Conservation (phyloP, 139 green algal species). For the Diplosphaera chodatii region DNA sequence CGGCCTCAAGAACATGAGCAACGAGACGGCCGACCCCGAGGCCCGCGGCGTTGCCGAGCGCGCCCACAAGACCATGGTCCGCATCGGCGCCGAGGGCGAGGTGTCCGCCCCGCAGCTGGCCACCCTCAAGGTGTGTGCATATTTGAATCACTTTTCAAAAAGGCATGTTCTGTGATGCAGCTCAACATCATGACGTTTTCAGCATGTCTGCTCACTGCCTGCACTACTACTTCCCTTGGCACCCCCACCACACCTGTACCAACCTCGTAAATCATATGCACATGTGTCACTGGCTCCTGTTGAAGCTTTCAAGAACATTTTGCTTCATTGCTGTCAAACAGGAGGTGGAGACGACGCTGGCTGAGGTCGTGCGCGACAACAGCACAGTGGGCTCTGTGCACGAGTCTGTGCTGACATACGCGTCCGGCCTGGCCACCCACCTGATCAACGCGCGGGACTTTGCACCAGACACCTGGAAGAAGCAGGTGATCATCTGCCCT, state of each 20-base stretch:
- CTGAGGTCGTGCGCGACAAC: constrained; percentile 6
- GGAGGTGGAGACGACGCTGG: background rate
- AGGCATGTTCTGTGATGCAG: too few relatives aligned
- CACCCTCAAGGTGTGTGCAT: too few relatives aligned
- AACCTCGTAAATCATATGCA: too few relatives aligned
- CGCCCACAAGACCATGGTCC: constrained; percentile 47
- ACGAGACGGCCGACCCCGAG: constrained; percentile 89
- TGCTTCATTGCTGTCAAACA: too few relatives aligned
- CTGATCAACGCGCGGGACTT: constrained; percentile 58
- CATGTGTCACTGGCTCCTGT: too few relatives aligned
- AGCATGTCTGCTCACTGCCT: too few relatives aligned
- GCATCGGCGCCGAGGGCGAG: constrained; percentile 40
- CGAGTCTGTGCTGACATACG: constrained; percentile 37
- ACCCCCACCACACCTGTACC: too few relatives aligned
- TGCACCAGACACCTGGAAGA: constrained; percentile 41
- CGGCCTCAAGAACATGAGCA: constrained; percentile 54
- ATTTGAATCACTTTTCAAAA: too few relatives aligned
- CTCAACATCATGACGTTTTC: too few relatives aligned
- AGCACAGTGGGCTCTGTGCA: constrained; percentile 24
- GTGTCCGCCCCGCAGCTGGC: constrained; percentile 12
- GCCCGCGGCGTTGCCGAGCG: constrained; percentile 60
- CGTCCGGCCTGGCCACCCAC: constrained; percentile 37
- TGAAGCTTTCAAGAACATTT: too few relatives aligned
- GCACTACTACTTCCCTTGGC: too few relatives aligned
- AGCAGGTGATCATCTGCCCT: too few relatives aligned